Conservation (phyloP, 73 alveolate species). For the Stentor coeruleus region DNA sequence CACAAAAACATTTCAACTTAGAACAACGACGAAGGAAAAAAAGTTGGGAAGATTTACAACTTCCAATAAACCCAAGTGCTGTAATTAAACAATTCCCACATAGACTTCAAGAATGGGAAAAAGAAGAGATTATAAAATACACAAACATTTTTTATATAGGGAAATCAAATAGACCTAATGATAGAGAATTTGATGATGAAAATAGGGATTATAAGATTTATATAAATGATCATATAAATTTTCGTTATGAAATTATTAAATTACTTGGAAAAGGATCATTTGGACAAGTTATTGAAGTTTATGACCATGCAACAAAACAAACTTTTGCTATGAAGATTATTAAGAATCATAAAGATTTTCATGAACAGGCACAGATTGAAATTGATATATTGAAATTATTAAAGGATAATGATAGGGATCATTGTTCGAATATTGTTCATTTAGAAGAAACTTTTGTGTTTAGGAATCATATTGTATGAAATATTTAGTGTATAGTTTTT, state of each 20-base stretch:
- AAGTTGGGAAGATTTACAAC: neutral
- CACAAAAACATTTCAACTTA: neutral
- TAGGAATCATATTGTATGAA: conserved; percentile 4
- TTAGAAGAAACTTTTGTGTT: conserved; percentile 1
- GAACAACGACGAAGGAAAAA: neutral
- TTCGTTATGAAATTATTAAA: conserved; percentile 26
- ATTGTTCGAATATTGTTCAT: neutral
- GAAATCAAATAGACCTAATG: conserved; percentile 8
- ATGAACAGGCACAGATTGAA: conserved; percentile 27
- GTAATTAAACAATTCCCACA: neutral
- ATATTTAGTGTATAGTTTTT: conserved; percentile 55
- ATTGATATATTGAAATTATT: conserved; percentile 28
- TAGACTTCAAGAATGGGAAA: conserved; percentile 30
- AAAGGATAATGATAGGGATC: conserved; percentile 1
- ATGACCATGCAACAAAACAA: conserved; percentile 20
- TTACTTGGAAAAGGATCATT: conserved; percentile 29
- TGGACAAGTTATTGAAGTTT: conserved; percentile 21
- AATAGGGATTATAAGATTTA: neutral
- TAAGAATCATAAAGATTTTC: neutral
- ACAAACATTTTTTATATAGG: conserved; percentile 30
- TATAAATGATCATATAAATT: conserved; percentile 3
- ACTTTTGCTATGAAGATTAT: conserved; percentile 29
- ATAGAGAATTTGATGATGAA: conserved; percentile 66
- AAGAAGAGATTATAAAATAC: conserved; percentile 28
- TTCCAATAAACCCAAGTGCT: neutral